These are phyloP conservation scores for Prunus kanzakura DNA, from an alignment of 306 rosid genomes.

Conservation along the genomic window DNA sequence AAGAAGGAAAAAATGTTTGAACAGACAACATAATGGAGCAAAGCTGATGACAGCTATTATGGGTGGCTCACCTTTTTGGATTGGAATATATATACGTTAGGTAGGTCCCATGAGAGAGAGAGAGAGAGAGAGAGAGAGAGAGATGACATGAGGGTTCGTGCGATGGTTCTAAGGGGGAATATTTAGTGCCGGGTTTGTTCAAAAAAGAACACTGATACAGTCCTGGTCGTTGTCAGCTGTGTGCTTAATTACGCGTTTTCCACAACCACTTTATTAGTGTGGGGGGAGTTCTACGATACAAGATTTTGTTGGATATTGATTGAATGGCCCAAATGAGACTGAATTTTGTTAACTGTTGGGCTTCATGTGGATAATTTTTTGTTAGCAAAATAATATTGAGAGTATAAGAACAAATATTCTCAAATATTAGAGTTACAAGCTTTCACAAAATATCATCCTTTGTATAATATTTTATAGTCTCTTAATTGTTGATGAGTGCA, in stretches of 20 bases:
- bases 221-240: slow-evolving; percentile 17
- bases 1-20: slow-evolving; percentile 6
- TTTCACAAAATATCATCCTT: too few species aligned
- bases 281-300: not conserved
- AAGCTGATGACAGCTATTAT: slow-evolving; percentile 33
- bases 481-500: not conserved
- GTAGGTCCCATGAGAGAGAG: not conserved
- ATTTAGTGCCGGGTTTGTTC: not conserved
- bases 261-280: slow-evolving; percentile 3
- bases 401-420: too few species aligned
- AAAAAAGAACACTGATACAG: not conserved
- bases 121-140: not conserved
- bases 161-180: not conserved
- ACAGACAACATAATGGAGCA: not conserved
- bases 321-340: not conserved
- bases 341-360: not conserved
- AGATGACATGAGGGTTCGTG: not conserved
- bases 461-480: too few species aligned
- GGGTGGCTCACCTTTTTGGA: slow-evolving; percentile 5
- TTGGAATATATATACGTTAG: not conserved
- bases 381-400: too few species aligned
- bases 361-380: too few species aligned
- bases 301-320: not conserved
- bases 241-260: slow-evolving; percentile 27
- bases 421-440: too few species aligned